These are phyloP conservation scores for Cladochytrium replicatum DNA, from an alignment of 192 early-diverging fungal species.

Conservation along the genomic window DNA sequence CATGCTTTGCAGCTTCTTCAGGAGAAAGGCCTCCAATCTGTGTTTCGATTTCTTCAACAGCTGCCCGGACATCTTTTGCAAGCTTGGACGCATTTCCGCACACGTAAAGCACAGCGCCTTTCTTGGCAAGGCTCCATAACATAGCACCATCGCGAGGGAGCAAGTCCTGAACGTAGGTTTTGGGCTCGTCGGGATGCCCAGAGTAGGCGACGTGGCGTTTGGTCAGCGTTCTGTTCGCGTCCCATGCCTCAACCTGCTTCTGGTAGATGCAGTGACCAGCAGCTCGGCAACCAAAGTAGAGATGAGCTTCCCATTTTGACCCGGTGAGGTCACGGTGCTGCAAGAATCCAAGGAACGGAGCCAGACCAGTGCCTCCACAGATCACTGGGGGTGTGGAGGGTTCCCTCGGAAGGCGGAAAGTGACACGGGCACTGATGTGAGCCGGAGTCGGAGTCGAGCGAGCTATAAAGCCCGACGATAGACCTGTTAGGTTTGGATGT, in stretches of 20 bases:
- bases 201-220: constrained; percentile 6
- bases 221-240: constrained; percentile 1
- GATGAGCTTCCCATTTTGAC: neutral
- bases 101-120: constrained; percentile 6
- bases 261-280: neutral
- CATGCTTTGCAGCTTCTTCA: neutral
- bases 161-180: constrained; percentile 8
- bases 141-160: neutral
- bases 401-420: constrained; percentile 5
- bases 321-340: too few species aligned
- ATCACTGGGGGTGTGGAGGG: too few species aligned
- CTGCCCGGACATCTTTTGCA: constrained; percentile 14
- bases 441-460: neutral
- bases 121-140: neutral
- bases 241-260: neutral
- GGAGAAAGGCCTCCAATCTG: constrained; percentile 5
- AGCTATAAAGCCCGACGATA: constrained; percentile 8
- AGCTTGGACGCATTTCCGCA: constrained; percentile 16
- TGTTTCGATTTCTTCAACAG: constrained; percentile 3
- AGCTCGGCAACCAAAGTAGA: constrained; percentile 2
- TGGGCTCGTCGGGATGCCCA: neutral
- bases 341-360: too few species aligned
- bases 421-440: neutral
- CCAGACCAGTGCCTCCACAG: too few species aligned
- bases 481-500: constrained; percentile 6